Base-by-base conservation (phyloP, 495 filamentous ascomycete species). In the Aspergillus campestris region DNA sequence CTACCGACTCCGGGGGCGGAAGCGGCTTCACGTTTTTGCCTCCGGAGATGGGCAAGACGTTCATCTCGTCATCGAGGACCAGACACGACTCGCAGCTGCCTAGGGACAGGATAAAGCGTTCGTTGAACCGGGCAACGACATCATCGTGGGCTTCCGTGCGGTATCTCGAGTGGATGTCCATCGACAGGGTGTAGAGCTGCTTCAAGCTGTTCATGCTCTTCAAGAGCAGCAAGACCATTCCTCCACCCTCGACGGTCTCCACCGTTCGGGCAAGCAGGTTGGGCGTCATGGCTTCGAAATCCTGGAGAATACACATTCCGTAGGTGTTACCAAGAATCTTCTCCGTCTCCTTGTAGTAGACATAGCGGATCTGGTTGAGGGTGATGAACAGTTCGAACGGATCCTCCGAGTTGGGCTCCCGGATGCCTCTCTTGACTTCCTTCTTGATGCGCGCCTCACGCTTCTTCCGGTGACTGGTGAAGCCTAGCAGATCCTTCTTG, bases 331-430 rank as follows among this genome's bases (percentile, higher is more conserved):
- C 94, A 33, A 99, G 66, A 59, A 99, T 97, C 72, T 95, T 95
- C 49, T 99, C 94, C n/a, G 94, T 97, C 67, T 99, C 94, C 68
- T 99, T 99, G 73, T 99, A 99, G 75, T 95, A 99, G 33, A 91
- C 87, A 79, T 97, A 99, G 53, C 94, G 87, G 55, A 99, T 95
- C 60, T 95, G 89, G 65, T 95, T 86, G 44, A 95, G 80, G 13
- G 87, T 89, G 60, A 99, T 84, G 70, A 99, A 99, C 49, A 97
- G 76, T 71, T 99, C 94, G 69, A 99, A 99, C 1, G 94, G 86
- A 57, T 97, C 94, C 57, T 96, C 89, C 37, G 83, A 80, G 63
- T 99, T 95, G n/a, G 86, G 79, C 62, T 99, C 94, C 50, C 92
- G 77, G 44, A 89, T 89, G 13, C 94, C 94, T 49, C 89, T 80